Evolutionary conservation across 2,329 filamentous ascomycete species (phyloP).

Genomic region (Aspergillus sp.): DNA sequence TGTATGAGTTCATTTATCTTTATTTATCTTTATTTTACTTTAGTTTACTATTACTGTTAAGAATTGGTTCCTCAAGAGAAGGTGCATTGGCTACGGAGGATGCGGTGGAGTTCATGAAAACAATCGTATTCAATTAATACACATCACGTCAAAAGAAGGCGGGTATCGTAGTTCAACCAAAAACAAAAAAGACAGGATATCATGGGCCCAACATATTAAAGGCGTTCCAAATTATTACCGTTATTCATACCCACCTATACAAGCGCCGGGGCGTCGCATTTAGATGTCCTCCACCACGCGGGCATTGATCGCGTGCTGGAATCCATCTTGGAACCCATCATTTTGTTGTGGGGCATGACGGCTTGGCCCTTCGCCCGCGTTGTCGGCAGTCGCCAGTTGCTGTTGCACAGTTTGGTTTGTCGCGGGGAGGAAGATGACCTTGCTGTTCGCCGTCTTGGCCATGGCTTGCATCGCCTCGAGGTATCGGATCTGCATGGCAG

Average conservation of each 20-base stretch:
- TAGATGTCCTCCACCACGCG: slow-evolving; percentile 84
- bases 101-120: neutral
- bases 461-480: slow-evolving; percentile 98
- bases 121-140: neutral
- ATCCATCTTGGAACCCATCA: slow-evolving; percentile 72
- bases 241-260: neutral
- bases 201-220: slow-evolving; percentile 16
- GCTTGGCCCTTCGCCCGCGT: slow-evolving; percentile 57
- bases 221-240: slow-evolving; percentile 8
- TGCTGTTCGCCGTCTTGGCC: slow-evolving; percentile 88
- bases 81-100: neutral
- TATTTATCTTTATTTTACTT: neutral
- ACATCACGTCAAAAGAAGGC: slow-evolving; percentile 21
- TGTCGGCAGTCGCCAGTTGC: slow-evolving; percentile 51
- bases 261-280: slow-evolving; percentile 21
- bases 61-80: neutral
- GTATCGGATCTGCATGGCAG: slow-evolving; percentile 97
- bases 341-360: slow-evolving; percentile 43
- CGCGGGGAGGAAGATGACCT: slow-evolving; percentile 79
- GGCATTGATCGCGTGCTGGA: slow-evolving; percentile 80
- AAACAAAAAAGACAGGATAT: slow-evolving; percentile 11
- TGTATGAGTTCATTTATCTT: neutral
- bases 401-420: slow-evolving; percentile 58
- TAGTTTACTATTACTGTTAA: neutral
- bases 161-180: slow-evolving; percentile 33